phyloP scores from a whole-genome alignment of 345 rosid species.

The Salix exigua region DNA sequence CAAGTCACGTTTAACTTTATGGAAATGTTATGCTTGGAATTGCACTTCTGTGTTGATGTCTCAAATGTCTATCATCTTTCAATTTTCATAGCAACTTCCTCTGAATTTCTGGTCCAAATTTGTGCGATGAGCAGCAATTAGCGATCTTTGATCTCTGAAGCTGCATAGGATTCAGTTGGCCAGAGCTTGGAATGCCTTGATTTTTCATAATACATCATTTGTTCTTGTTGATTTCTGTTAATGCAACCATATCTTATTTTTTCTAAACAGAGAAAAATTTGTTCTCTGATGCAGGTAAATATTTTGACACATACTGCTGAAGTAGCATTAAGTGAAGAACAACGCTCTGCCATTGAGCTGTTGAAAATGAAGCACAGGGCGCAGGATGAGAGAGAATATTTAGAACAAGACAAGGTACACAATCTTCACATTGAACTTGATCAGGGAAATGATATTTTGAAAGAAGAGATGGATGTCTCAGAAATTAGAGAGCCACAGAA shows the following conservation, averaged over 20 bases:
- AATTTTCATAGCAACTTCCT: not conserved
- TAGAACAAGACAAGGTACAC: conserved; percentile 1
- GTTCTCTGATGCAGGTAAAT: conserved; percentile 49
- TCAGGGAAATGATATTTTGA: conserved; percentile 2
- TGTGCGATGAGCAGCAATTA: not conserved
- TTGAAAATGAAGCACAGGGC: conserved; percentile 52
- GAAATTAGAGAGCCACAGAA: conserved; percentile 9
- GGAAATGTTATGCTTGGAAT: not conserved
- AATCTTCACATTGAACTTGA: not conserved
- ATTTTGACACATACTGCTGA: conserved; percentile 72
- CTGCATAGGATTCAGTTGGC: not conserved
- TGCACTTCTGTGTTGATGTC: not conserved
- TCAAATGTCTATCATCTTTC: not conserved
- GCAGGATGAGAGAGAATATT: conserved; percentile 53
- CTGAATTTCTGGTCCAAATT: not conserved
- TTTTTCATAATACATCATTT: not conserved
- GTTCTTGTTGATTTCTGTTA: not conserved
- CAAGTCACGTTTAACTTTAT: not conserved
- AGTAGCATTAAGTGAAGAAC: conserved; percentile 49
- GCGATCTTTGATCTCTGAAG: not conserved
- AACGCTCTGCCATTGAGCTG: conserved; percentile 38
- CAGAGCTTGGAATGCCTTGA: not conserved
- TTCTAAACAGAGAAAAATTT: not conserved
- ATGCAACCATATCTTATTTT: not conserved
- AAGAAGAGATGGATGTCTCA: conserved; percentile 5